Conservation (phyloP, 352 stramenopile species). For the Phytophthora palmivora region DNA sequence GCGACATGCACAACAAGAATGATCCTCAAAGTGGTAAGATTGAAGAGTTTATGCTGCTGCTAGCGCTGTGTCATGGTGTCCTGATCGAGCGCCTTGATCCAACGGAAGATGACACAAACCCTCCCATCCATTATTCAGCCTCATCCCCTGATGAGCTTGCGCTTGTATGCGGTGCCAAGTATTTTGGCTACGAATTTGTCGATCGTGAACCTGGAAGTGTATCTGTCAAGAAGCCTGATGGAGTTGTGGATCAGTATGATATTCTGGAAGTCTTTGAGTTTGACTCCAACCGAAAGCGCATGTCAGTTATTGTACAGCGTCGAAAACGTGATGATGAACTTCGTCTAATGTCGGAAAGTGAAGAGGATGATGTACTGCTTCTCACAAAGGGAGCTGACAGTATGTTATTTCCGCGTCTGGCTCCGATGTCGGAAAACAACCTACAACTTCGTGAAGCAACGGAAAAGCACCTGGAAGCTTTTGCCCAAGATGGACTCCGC, state of each 20-base stretch:
- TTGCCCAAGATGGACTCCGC: slow-evolving; percentile 87
- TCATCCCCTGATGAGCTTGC: slow-evolving; percentile 91
- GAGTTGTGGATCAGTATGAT: slow-evolving; percentile 77
- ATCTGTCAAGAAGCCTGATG: slow-evolving; percentile 67
- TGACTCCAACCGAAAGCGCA: slow-evolving; percentile 88
- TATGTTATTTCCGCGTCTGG: slow-evolving; percentile 85
- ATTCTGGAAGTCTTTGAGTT: slow-evolving; percentile 96
- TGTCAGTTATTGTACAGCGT: slow-evolving; percentile 86
- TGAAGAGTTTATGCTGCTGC: slow-evolving; percentile 83
- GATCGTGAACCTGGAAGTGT: slow-evolving; percentile 76
- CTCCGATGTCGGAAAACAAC: slow-evolving; percentile 45
- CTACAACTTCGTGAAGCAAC: slow-evolving; percentile 51
- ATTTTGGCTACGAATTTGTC: slow-evolving; percentile 86
- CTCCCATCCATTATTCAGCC: slow-evolving; percentile 80
- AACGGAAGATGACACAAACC: slow-evolving; percentile 32
- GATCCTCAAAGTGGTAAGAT: slow-evolving; percentile 63
- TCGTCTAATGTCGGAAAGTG: slow-evolving; percentile 66
- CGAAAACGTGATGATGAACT: slow-evolving; percentile 76
- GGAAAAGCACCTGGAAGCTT: slow-evolving; percentile 77
- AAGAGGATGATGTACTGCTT: slow-evolving; percentile 79
- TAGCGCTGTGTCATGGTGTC: slow-evolving; percentile 96
- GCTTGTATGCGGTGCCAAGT: slow-evolving; percentile 87
- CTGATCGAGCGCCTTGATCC: slow-evolving; percentile 91
- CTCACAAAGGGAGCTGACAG: slow-evolving; percentile 87
- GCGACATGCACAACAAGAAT: slow-evolving; percentile 51